Conservation (phyloP, 2,329 filamentous ascomycete species). For the Botryotinia convoluta region DNA sequence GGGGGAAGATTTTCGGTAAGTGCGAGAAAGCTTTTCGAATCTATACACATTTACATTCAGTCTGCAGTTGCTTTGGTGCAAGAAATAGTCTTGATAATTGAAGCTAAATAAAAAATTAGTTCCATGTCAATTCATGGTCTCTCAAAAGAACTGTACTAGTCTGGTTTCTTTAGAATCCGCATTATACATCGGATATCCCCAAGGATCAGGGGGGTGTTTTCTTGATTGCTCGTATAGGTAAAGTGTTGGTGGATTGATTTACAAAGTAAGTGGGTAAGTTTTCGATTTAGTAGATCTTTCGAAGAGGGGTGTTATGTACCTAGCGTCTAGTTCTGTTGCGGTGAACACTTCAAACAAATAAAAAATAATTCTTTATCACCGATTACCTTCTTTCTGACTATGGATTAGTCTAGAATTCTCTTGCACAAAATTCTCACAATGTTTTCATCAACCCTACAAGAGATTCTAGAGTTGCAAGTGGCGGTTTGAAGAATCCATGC, state of each 20-base stretch:
- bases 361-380: neutral
- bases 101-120: neutral
- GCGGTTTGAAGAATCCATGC: neutral
- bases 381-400: neutral
- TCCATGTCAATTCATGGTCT: neutral
- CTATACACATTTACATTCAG: neutral
- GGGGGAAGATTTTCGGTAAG: neutral
- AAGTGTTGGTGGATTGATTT: neutral
- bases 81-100: neutral
- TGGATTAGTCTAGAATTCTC: neutral
- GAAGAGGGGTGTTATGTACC: neutral
- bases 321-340: constrained; percentile 6
- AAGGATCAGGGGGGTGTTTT: neutral
- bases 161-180: neutral
- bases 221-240: neutral
- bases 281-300: neutral
- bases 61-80: neutral
- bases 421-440: neutral
- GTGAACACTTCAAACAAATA: constrained; percentile 4
- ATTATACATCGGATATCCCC: neutral
- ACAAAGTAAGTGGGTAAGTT: neutral
- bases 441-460: neutral
- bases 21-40: neutral
- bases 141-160: neutral
- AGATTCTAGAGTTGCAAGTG: neutral